Conservation (phyloP, 176 grass and related monocot species). For the Carex myosuroides region DNA sequence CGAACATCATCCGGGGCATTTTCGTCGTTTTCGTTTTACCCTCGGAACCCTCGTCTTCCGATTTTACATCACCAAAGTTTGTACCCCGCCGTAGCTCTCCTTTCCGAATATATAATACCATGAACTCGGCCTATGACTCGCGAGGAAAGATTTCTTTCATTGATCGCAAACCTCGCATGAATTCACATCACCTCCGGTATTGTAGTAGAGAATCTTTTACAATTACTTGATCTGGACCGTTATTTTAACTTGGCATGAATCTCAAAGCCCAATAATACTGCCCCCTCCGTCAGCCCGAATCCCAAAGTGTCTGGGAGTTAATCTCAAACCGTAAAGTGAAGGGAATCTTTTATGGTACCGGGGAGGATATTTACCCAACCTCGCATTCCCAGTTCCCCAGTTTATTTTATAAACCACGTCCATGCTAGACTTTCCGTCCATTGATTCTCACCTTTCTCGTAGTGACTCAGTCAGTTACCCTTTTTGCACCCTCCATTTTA, state of each 20-base stretch:
- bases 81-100: not conserved
- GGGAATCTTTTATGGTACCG: too few species aligned
- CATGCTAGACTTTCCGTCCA: not conserved
- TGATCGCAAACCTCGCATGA: too few species aligned
- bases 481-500: not conserved
- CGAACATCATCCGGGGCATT: not conserved
- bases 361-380: too few species aligned
- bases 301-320: too few species aligned
- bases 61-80: not conserved
- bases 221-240: too few species aligned
- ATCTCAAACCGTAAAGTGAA: too few species aligned
- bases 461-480: not conserved
- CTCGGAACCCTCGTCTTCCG: not conserved
- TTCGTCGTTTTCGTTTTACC: slow-evolving; percentile 5
- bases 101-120: not conserved
- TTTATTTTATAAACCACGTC: not conserved
- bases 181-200: too few species aligned
- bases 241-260: too few species aligned
- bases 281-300: too few species aligned
- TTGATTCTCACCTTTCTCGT: not conserved
- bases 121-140: not conserved
- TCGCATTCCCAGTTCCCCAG: not conserved
- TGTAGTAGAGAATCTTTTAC: too few species aligned
- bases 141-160: not conserved
- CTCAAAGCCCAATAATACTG: too few species aligned